Conservation (phyloP, 805 yeast genomes). For the Candida taoyuanica region DNA sequence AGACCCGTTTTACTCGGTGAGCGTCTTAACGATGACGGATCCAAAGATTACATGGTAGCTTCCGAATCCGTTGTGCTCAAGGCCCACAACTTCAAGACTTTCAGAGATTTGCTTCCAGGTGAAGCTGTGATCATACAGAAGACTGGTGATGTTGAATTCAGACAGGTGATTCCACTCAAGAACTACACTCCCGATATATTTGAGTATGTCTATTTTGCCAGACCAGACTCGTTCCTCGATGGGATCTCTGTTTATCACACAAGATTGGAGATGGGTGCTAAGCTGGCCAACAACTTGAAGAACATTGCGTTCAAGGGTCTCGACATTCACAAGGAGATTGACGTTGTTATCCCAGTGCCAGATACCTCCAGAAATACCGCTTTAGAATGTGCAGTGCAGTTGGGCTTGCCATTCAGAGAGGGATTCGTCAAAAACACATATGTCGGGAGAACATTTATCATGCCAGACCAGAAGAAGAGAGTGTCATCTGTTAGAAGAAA, state of each 20-base stretch:
- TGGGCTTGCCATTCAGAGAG: constrained; percentile 85
- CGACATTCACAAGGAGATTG: constrained; percentile 56
- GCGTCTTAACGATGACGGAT: constrained; percentile 63
- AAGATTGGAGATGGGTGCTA: constrained; percentile 89
- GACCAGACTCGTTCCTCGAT: constrained; percentile 94
- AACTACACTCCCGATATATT: constrained; percentile 92
- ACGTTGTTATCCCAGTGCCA: constrained; percentile 96
- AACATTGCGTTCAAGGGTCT: constrained; percentile 37
- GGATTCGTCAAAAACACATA: constrained; percentile 96
- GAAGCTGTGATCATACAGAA: constrained; percentile 94
- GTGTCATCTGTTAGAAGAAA: constrained; percentile 91
- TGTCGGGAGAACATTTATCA: constrained; percentile 95
- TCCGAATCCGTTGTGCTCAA: constrained; percentile 92
- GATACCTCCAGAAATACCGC: constrained; percentile 98
- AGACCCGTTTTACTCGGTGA: constrained; percentile 89
- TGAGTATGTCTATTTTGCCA: constrained; percentile 96
- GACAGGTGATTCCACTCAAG: constrained; percentile 75
- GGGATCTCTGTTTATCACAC: constrained; percentile 96
- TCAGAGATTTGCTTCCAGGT: constrained; percentile 87
- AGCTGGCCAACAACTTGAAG: constrained; percentile 69
- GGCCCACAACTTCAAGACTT: constrained; percentile 80
- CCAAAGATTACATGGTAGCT: constrained; percentile 87
- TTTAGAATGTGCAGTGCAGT: constrained; percentile 78
- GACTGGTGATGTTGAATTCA: constrained; percentile 69
- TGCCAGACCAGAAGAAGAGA: constrained; percentile 96